Conservation (phyloP, 108 stramenopile genomes). For the Schizochytrium sp. region DNA sequence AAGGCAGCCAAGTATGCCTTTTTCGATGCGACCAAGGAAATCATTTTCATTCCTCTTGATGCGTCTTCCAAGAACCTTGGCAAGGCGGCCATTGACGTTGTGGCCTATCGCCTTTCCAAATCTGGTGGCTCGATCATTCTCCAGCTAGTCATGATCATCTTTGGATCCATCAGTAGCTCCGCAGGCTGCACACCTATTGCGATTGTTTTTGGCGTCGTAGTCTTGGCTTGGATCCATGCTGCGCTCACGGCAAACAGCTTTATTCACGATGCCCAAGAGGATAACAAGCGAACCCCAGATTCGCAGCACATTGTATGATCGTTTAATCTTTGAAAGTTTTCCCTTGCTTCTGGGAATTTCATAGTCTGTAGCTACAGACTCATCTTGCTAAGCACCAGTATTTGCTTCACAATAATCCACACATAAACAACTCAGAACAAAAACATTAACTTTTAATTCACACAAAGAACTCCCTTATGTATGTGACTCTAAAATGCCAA, state of each 20-base stretch:
- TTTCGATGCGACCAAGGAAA: slow-evolving; percentile 98
- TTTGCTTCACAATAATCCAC: neutral
- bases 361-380: neutral
- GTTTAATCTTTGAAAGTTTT: too few species aligned
- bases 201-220: slow-evolving; percentile 23
- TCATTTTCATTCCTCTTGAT: slow-evolving; percentile 98
- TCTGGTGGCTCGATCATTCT: slow-evolving; percentile 95
- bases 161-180: slow-evolving; percentile 80
- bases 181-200: slow-evolving; percentile 26
- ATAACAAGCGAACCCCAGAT: neutral
- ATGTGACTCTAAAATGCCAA: too few species aligned
- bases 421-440: too few species aligned
- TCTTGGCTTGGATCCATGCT: slow-evolving; percentile 49
- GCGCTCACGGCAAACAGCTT: neutral
- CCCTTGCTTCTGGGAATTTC: too few species aligned
- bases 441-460: too few species aligned
- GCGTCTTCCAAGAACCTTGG: slow-evolving; percentile 97
- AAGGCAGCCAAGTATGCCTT: slow-evolving; percentile 95
- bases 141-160: slow-evolving; percentile 87
- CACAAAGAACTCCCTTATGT: too few species aligned
- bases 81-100: slow-evolving; percentile 98
- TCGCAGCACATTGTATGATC: too few species aligned
- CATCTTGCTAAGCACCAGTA: neutral
- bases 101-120: slow-evolving; percentile 96
- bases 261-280: neutral